Percentiles rank a stretch among this genome's conserved stretches.
Evolutionary conservation across 306 rosid species (phyloP).

Genomic region (Cucumis melo): DNA sequence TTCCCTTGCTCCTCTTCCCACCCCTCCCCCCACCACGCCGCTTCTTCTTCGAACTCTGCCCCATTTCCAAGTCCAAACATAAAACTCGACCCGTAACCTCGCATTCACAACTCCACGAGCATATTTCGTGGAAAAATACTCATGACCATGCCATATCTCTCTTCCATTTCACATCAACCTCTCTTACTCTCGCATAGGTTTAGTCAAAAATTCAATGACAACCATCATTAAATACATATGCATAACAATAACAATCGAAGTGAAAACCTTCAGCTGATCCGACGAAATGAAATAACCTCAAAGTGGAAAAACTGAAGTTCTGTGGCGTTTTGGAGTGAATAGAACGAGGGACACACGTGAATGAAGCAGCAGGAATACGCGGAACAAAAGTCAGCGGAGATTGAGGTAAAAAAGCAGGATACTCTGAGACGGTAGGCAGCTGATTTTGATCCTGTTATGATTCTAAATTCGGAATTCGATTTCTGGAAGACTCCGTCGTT

Average conservation of each 20-base stretch:
- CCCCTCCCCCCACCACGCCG: constrained; percentile 52
- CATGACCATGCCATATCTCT: background rate
- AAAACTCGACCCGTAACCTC: background rate
- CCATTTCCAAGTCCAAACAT: constrained; percentile 26
- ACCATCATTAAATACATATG: background rate
- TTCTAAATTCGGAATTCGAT: background rate
- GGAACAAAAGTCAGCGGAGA: background rate
- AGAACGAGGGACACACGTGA: background rate
- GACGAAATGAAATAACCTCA: background rate
- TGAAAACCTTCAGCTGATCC: background rate
- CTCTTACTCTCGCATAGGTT: background rate
- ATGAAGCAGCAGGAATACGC: background rate
- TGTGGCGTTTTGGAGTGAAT: background rate
- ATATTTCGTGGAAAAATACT: background rate
- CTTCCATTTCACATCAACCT: background rate
- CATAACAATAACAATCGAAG: background rate
- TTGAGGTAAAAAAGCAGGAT: background rate
- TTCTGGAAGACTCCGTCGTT: background rate
- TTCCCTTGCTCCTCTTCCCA: constrained; percentile 51
- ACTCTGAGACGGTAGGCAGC: background rate
- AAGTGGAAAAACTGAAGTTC: background rate
- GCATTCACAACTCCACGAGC: background rate
- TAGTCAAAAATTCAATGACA: background rate
- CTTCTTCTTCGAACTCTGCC: constrained; percentile 71
- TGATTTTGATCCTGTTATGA: background rate